Conservation (phyloP, 1,139 yeast species). For the Yamadazyma oceani region DNA sequence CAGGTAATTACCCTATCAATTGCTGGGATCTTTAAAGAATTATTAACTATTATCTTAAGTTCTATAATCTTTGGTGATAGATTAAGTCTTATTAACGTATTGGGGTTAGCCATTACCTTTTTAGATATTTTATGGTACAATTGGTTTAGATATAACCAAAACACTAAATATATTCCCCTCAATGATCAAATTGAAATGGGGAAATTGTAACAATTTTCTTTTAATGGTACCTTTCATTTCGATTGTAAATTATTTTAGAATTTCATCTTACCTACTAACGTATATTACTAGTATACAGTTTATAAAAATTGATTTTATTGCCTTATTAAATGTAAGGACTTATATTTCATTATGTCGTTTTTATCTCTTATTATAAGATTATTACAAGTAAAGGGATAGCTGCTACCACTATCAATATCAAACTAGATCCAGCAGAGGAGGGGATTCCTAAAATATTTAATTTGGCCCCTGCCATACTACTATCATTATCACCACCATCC, state of each 20-base stretch:
- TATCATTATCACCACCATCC: neutral
- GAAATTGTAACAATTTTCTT: too few relatives aligned
- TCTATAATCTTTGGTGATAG: slow-evolving; percentile 73
- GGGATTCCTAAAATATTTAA: too few relatives aligned
- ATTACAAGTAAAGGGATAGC: neutral
- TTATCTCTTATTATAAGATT: neutral
- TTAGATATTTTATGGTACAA: slow-evolving; percentile 82
- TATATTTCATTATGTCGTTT: too few relatives aligned
- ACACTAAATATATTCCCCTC: slow-evolving; percentile 15
- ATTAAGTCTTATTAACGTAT: slow-evolving; percentile 61
- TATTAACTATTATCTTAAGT: slow-evolving; percentile 75
- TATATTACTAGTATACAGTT: slow-evolving; percentile 1
- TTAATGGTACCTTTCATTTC: too few relatives aligned
- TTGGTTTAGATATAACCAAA: slow-evolving; percentile 48
- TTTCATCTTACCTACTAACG: neutral
- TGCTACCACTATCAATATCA: neutral
- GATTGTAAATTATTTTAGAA: too few relatives aligned
- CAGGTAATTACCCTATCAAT: slow-evolving; percentile 84
- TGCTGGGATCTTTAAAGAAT: slow-evolving; percentile 91
- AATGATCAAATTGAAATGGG: slow-evolving; percentile 12
- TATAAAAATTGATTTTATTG: neutral
- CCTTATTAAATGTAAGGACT: too few relatives aligned
- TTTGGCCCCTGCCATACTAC: neutral
- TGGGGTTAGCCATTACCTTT: slow-evolving; percentile 80
- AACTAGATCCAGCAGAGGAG: neutral